A percentile compares a stretch with the other conserved stretches of the same genome.
These are phyloP conservation scores for Mycena crocata DNA, from an alignment of 768 basidiomycete genomes.

Conservation along the genomic window DNA sequence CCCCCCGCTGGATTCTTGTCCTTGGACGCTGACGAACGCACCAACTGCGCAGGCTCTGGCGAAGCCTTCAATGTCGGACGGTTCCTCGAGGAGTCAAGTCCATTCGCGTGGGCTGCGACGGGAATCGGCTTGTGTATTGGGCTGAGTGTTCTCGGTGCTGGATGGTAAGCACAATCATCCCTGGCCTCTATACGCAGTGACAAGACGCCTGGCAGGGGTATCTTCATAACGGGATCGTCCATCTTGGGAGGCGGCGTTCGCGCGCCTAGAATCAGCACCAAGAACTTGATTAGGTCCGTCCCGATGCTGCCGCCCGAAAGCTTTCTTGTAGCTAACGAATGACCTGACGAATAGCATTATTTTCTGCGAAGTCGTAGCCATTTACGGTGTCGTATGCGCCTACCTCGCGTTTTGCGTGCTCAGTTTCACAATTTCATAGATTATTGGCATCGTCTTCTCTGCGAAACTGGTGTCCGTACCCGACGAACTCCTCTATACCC, in stretches of 20 bases:
- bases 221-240: constrained; percentile 96
- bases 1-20: constrained; percentile 34
- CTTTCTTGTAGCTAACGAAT: background rate
- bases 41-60: constrained; percentile 71
- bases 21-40: constrained; percentile 14
- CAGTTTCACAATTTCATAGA: constrained; percentile 55
- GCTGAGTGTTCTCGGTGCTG: constrained; percentile 92
- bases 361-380: constrained; percentile 99
- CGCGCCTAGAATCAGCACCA: constrained; percentile 93
- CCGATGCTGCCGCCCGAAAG: background rate
- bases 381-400: constrained; percentile 89
- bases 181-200: constrained; percentile 12
- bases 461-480: constrained; percentile 76
- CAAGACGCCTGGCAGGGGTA: constrained; percentile 77
- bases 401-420: background rate
- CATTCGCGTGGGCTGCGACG: constrained; percentile 91
- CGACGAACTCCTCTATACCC: constrained; percentile 80
- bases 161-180: constrained; percentile 73
- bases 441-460: constrained; percentile 97
- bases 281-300: constrained; percentile 92
- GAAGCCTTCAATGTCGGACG: constrained; percentile 95
- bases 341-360: constrained; percentile 79
- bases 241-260: constrained; percentile 96
- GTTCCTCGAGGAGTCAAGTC: constrained; percentile 94
- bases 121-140: constrained; percentile 96